Base-by-base conservation (phyloP, 2,329 filamentous ascomycete genomes). In the Mycocentrospora acerina region DNA sequence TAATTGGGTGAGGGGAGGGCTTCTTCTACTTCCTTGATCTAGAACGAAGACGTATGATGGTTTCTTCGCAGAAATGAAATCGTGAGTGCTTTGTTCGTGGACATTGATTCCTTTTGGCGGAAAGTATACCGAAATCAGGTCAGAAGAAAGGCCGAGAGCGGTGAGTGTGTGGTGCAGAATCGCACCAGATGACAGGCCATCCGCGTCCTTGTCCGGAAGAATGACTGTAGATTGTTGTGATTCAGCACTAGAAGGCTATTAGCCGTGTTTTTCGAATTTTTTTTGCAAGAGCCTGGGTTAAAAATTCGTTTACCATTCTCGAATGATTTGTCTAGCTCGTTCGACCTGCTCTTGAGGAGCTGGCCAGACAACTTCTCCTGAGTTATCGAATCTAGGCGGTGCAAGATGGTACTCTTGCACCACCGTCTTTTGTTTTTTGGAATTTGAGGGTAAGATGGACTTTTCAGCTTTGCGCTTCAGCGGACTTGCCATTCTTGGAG, bases 201-300 rank as follows among this genome's bases (percentile, higher is more conserved):
- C 83, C 3, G 81, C 81, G 50, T 86, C 82, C 54, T 85, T 86
- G 56, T 86, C 83, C 0, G 83, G 83, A 0, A 85, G 72, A 11
- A 87, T 80, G 13, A 86, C 62, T 1, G 76, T 78, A 24, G 66
- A 70, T 39, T 78, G 71, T 8, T 72, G 64, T 9, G 77, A 66
- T 12, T 67, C 53, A 13, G 74, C 80, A 59, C 81, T 83, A 45
- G 9, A 4, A 14, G 14, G 9, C 13, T 3, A 24, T 58, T 40
- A 46, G 44, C 9, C 11, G 3, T 4, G 13, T 6, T 22, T n/a
- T n/a, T n/a, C 19, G 9, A 22, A 22, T 6, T 22, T 22, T 22
- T 6, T 22, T 9, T 9, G 19, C 5, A 9, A 22, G 9, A 22
- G 19, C 5, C 9, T 22, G 19, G 19, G 5, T 5, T 5, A 22